These are phyloP conservation scores for Capsella rubella DNA, from an alignment of 441 rosid species.

Conservation along the genomic window DNA sequence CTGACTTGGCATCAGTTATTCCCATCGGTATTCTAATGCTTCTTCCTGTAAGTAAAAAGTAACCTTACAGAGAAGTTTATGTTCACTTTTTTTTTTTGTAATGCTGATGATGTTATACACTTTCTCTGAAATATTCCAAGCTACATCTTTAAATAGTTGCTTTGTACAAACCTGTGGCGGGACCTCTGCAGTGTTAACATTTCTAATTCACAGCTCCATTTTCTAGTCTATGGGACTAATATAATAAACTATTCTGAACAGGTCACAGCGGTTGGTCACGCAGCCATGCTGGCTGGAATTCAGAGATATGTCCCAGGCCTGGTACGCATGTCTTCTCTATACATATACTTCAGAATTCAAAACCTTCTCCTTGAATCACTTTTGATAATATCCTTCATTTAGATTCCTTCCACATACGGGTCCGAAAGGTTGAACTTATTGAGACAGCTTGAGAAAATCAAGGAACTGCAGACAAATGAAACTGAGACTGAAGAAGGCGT, in stretches of 20 bases:
- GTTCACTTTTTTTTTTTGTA: constrained; percentile 18
- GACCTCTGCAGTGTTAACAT: constrained; percentile 17
- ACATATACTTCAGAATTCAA: constrained; percentile 14
- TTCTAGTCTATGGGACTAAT: constrained; percentile 3
- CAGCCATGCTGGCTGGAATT: constrained; percentile 96
- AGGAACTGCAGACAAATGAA: constrained; percentile 71
- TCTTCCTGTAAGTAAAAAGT: constrained; percentile 83
- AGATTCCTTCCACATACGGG: constrained; percentile 83
- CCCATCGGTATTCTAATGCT: constrained; percentile 97
- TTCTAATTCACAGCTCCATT: constrained; percentile 18
- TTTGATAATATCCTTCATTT: constrained; percentile 40
- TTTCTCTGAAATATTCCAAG: constrained; percentile 1
- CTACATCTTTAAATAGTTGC: constrained; percentile 27
- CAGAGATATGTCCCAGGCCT: constrained; percentile 92
- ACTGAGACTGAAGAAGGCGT: constrained; percentile 58
- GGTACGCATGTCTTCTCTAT: constrained; percentile 53
- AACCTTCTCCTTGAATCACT: not conserved
- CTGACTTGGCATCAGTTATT: constrained; percentile 93
- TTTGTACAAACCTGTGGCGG: constrained; percentile 20
- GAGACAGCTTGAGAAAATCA: constrained; percentile 92
- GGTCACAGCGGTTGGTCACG: constrained; percentile 99
- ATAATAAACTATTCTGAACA: constrained; percentile 41
- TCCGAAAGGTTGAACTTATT: constrained; percentile 84
- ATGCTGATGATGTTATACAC: constrained; percentile 3
- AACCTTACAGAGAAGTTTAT: constrained; percentile 18